These are phyloP conservation scores for Eucalyptus marginata DNA, from an alignment of 345 rosid species.

Conservation along the genomic window DNA sequence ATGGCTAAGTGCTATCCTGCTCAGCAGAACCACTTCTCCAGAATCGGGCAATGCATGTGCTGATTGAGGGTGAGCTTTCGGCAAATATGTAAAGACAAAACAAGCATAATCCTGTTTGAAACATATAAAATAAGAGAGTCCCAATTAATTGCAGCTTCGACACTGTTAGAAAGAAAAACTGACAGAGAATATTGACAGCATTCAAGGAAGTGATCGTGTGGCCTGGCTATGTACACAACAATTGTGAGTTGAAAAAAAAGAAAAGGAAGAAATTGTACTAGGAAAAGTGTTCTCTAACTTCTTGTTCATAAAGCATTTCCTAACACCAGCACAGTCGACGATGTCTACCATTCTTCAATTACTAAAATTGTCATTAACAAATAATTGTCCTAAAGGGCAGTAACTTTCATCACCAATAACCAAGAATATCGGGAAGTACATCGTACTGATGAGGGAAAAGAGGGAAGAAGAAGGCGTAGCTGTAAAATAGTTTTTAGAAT, in stretches of 20 bases:
- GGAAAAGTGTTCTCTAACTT: not conserved
- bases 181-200: not conserved
- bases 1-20: slow-evolving; percentile 9
- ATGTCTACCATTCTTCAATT: not conserved
- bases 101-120: slow-evolving; percentile 56
- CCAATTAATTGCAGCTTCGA: not conserved
- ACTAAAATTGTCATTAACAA: not conserved
- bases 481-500: not conserved
- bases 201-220: not conserved
- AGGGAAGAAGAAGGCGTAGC: not conserved
- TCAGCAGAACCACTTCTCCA: slow-evolving; percentile 26
- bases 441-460: not conserved
- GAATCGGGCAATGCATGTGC: slow-evolving; percentile 13
- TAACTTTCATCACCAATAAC: not conserved
- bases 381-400: not conserved
- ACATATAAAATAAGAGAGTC: not conserved
- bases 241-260: not conserved
- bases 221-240: not conserved
- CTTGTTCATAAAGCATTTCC: not conserved
- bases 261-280: not conserved
- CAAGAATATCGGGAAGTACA: not conserved
- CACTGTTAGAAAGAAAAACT: not conserved
- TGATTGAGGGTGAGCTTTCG: slow-evolving; percentile 39
- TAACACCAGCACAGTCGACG: not conserved
- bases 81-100: slow-evolving; percentile 70